These are phyloP conservation scores for Pseudocercospora cruenta DNA, from an alignment of 2,329 filamentous ascomycete species.

Conservation along the genomic window DNA sequence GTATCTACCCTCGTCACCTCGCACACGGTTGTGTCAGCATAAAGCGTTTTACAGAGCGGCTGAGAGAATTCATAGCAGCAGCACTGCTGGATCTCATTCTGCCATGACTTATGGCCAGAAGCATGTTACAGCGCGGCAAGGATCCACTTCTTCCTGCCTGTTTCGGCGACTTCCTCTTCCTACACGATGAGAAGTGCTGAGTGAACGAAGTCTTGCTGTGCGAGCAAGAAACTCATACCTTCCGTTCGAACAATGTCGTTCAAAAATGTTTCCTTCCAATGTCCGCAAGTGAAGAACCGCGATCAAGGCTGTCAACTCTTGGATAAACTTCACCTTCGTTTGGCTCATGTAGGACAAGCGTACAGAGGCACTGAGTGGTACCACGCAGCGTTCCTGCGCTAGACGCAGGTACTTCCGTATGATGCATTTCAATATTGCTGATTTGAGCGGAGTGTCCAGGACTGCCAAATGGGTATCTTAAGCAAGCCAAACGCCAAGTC, in stretches of 20 bases:
- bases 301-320: background rate
- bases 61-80: background rate
- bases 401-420: slow-evolving; percentile 2
- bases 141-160: background rate
- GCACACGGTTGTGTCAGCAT: background rate
- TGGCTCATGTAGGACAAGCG: slow-evolving; percentile 4
- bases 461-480: slow-evolving; percentile 3
- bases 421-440: background rate
- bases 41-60: background rate
- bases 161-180: background rate
- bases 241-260: background rate
- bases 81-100: background rate
- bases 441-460: background rate
- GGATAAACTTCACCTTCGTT: background rate
- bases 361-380: background rate
- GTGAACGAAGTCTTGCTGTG: background rate
- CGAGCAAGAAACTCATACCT: background rate
- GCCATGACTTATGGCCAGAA: background rate
- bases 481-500: background rate
- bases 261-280: background rate
- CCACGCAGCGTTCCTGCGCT: background rate
- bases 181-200: background rate
- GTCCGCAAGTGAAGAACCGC: background rate
- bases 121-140: background rate
- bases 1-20: background rate